Conservation (phyloP, 225 moss, liverwort and hornwort genomes). For the Climacium dendroides region DNA sequence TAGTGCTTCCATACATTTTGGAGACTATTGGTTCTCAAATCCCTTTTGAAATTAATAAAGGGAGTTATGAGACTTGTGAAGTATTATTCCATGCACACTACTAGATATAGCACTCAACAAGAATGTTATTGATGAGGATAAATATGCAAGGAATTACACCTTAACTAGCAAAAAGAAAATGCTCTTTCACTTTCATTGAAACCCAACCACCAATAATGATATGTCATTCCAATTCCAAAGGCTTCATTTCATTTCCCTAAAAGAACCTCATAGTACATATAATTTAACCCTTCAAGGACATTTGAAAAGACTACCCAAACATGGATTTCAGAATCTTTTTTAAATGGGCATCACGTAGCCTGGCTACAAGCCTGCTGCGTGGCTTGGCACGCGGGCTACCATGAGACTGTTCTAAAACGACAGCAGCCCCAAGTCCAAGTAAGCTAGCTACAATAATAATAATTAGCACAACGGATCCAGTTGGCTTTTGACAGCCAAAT, state of each 20-base stretch:
- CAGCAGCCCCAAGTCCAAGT: not conserved
- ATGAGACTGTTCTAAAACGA: not conserved
- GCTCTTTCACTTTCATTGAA: not conserved
- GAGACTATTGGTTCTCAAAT: not conserved
- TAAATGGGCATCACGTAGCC: too few relatives aligned
- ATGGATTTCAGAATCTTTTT: not conserved
- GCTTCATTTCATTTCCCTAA: not conserved
- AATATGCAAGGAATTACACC: not conserved
- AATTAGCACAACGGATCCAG: not conserved
- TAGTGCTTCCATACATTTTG: not conserved
- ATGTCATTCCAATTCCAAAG: not conserved
- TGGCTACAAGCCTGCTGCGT: not conserved
- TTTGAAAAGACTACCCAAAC: not conserved
- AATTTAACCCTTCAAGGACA: not conserved
- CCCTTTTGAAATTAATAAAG: not conserved
- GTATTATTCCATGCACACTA: not conserved
- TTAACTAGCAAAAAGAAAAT: not conserved
- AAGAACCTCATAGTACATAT: not conserved
- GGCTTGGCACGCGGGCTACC: not conserved
- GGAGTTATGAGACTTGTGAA: too few relatives aligned
- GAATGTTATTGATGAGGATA: too few relatives aligned
- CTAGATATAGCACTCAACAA: not conserved
- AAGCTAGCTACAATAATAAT: not conserved
- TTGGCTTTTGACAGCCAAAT: not conserved
- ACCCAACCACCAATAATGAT: not conserved